phyloP scores from a whole-genome alignment of 805 yeast genomes.

The Zygosaccharomyces rouxii region DNA sequence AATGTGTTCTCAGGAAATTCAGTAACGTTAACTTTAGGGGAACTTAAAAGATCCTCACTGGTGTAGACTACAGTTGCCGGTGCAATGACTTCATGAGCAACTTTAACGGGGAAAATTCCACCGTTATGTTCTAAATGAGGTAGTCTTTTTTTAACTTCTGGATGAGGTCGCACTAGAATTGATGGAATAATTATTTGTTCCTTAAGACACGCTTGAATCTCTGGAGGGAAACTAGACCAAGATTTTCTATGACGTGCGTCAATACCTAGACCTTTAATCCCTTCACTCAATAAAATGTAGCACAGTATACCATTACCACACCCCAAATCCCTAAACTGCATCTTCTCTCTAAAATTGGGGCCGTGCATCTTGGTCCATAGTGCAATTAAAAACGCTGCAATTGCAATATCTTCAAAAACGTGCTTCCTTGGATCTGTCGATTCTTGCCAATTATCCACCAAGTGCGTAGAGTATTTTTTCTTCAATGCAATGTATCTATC shows the following conservation, averaged over 20 bases:
- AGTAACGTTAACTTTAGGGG: conserved; percentile 55
- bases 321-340: conserved; percentile 81
- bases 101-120: conserved; percentile 38
- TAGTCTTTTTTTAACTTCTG: conserved; percentile 48
- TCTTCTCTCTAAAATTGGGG: conserved; percentile 32
- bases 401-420: conserved; percentile 93
- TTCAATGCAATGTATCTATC: conserved; percentile 74
- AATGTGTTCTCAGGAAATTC: conserved; percentile 71
- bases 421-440: conserved; percentile 92
- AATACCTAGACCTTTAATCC: conserved; percentile 75
- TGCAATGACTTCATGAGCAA: conserved; percentile 42
- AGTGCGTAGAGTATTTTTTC: conserved; percentile 68
- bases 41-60: conserved; percentile 41
- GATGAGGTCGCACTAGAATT: conserved; percentile 64
- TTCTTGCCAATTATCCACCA: conserved; percentile 87
- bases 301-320: conserved; percentile 93
- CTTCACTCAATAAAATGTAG: conserved; percentile 70
- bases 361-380: conserved; percentile 62
- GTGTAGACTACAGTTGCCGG: conserved; percentile 40
- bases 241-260: conserved; percentile 89
- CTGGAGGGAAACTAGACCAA: conserved; percentile 72
- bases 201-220: conserved; percentile 51
- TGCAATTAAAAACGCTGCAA: conserved; percentile 89
- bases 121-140: conserved; percentile 61
- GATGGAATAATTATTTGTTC: conserved; percentile 86